Percentiles rank a stretch among this genome's conserved stretches.
Evolutionary conservation across 108 stramenopile genomes (phyloP).

Genomic region (Nitzschia palea): DNA sequence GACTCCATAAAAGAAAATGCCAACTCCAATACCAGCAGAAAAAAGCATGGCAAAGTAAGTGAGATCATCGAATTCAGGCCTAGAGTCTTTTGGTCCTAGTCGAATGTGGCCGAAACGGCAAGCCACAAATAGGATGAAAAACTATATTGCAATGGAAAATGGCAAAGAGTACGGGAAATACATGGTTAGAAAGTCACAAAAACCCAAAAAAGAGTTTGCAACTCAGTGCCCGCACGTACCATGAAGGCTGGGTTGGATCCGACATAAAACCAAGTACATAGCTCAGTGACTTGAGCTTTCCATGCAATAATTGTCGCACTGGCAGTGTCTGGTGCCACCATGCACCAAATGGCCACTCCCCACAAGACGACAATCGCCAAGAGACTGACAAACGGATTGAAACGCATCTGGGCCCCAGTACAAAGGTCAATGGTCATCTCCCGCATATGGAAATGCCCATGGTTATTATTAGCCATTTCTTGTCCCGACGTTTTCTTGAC

Average conservation of each 20-base stretch:
- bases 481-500: too few species aligned
- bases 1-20: slow-evolving; percentile 30
- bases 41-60: slow-evolving; percentile 71
- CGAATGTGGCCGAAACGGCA: slow-evolving; percentile 51
- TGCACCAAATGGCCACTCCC: slow-evolving; percentile 49
- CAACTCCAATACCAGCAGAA: slow-evolving; percentile 59
- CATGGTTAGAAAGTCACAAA: background rate
- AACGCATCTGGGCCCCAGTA: slow-evolving; percentile 10
- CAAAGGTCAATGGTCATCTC: slow-evolving; percentile 10
- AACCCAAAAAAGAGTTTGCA: background rate
- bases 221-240: background rate
- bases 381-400: slow-evolving; percentile 39
- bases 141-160: slow-evolving; percentile 22
- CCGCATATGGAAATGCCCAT: slow-evolving; percentile 13
- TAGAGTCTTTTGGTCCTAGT: slow-evolving; percentile 42
- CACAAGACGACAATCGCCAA: slow-evolving; percentile 40
- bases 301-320: slow-evolving; percentile 15
- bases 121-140: slow-evolving; percentile 45
- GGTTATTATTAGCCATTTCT: too few species aligned
- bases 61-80: slow-evolving; percentile 51
- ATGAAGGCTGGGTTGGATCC: slow-evolving; percentile 32
- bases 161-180: background rate
- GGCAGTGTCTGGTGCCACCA: slow-evolving; percentile 29
- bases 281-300: slow-evolving; percentile 8
- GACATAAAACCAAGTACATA: slow-evolving; percentile 55